Percentiles rank a stretch among this genome's conserved stretches.
phyloP scores from a whole-genome alignment of 78 protist genomes.

The Emiliania huxleyi region DNA sequence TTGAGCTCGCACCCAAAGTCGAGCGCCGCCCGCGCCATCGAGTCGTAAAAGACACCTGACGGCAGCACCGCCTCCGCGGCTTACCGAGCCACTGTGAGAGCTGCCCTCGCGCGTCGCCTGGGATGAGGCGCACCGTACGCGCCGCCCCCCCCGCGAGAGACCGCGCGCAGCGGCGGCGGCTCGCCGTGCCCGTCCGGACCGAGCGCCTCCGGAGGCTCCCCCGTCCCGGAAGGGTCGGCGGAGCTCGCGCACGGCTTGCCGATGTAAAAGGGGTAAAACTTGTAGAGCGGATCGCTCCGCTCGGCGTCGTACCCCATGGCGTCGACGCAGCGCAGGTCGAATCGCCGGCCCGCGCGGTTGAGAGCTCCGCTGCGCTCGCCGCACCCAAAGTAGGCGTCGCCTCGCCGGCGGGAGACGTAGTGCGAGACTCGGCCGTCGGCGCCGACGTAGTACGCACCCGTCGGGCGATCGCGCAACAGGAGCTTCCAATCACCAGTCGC shows the following conservation, averaged over 20 bases:
- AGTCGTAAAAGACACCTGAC: background rate
- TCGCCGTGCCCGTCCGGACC: background rate
- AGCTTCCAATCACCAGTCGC: background rate
- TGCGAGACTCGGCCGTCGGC: background rate
- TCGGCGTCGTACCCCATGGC: background rate
- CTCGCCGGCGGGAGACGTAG: background rate
- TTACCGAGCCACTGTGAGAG: no score
- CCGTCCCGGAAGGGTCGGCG: background rate
- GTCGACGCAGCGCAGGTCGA: background rate
- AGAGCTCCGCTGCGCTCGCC: background rate
- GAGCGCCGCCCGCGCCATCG: background rate
- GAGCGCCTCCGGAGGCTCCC: background rate
- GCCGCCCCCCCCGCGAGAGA: background rate
- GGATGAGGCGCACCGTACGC: no score
- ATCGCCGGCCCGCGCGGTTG: background rate
- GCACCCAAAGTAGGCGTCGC: background rate
- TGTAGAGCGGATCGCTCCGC: background rate
- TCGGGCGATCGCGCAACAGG: background rate
- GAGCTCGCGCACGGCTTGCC: background rate
- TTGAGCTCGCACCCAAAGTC: background rate
- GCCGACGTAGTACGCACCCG: background rate
- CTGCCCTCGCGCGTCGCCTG: no score
- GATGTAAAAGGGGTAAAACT: background rate
- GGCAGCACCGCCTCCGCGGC: no score
- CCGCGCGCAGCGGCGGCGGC: background rate